Conservation (phyloP, 345 rosid species). For the Melastoma malabathricum region DNA sequence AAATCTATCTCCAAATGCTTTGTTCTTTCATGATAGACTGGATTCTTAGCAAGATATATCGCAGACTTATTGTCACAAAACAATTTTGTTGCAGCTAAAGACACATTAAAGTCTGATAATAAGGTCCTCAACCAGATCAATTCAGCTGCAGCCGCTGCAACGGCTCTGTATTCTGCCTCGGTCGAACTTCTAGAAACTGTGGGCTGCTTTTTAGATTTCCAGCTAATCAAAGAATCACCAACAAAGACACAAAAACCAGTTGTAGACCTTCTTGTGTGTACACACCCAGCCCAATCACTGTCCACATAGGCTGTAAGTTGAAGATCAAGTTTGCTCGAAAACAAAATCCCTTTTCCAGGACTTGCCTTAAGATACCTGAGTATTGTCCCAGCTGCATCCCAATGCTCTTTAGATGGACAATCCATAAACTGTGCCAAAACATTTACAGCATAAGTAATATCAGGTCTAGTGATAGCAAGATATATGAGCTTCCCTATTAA, state of each 20-base stretch:
- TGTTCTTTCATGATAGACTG: neutral
- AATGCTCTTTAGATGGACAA: rapidly evolving
- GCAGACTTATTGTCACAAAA: neutral
- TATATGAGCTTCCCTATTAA: neutral
- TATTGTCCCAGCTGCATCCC: neutral
- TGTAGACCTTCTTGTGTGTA: neutral
- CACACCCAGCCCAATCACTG: neutral
- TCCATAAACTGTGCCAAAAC: neutral
- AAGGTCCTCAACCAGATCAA: neutral
- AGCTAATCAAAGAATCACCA: too few species aligned
- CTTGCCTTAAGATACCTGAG: neutral
- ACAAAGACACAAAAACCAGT: too few species aligned
- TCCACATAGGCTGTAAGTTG: neutral
- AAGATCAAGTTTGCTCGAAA: neutral
- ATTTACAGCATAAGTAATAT: neutral
- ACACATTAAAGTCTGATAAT: neutral
- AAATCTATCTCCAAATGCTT: neutral
- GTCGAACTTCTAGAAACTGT: too few species aligned
- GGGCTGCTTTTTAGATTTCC: too few species aligned
- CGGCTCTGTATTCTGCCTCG: too few species aligned
- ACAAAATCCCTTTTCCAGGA: neutral
- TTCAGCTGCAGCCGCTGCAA: neutral
- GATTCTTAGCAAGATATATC: neutral
- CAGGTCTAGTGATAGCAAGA: neutral
- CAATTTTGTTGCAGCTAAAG: too few species aligned